phyloP scores from a whole-genome alignment of 306 rosid species.

The Pachyrhizus erosus region DNA sequence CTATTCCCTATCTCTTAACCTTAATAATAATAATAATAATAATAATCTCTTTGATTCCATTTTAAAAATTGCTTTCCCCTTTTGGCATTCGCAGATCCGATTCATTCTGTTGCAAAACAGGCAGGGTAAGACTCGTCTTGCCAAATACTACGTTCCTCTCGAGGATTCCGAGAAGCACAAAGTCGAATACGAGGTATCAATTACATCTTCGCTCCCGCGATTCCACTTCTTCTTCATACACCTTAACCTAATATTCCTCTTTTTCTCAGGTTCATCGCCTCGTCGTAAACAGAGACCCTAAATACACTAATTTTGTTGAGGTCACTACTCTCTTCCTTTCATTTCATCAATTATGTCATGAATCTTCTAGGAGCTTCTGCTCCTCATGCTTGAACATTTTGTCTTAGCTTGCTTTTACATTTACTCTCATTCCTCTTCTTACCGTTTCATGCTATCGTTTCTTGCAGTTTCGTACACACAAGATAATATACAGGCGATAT shows the following conservation, averaged over 20 bases:
- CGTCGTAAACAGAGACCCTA: conserved; percentile 98
- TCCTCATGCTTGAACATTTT: no score
- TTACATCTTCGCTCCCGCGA: background rate
- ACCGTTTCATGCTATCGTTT: conserved; percentile 28
- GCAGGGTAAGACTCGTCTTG: conserved; percentile 92
- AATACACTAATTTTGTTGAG: conserved; percentile 96
- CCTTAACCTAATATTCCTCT: conserved; percentile 30
- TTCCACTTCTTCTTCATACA: background rate
- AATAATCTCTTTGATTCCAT: background rate
- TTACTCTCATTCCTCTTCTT: background rate
- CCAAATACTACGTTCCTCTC: conserved; percentile 95
- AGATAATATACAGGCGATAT: conserved; percentile 93
- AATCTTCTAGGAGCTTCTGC: background rate
- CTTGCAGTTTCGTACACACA: conserved; percentile 95
- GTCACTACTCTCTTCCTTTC: conserved; percentile 39
- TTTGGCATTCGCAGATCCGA: conserved; percentile 74
- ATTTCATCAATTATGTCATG: background rate
- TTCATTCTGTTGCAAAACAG: conserved; percentile 93
- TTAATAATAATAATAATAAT: background rate
- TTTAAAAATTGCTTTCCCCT: background rate
- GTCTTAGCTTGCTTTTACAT: background rate
- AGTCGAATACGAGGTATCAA: conserved; percentile 92
- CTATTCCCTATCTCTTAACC: background rate
- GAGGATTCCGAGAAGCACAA: conserved; percentile 97
- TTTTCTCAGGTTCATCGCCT: conserved; percentile 84